Percentiles rank a stretch among this genome's conserved stretches.
Conservation (phyloP, 768 basidiomycete species). For the Coprinopsis cinerea region DNA sequence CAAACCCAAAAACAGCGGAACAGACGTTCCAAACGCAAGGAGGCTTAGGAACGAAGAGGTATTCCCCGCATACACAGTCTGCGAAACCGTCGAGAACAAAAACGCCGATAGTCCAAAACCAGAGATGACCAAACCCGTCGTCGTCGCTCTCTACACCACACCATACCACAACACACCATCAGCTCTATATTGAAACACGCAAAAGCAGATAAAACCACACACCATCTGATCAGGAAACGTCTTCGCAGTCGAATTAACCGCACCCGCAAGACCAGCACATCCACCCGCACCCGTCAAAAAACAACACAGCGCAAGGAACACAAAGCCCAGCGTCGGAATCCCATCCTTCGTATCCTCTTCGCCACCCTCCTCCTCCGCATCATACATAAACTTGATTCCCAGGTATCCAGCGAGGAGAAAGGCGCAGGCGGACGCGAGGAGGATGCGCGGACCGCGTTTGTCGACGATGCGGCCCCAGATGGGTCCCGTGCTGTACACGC, state of each 20-base stretch:
- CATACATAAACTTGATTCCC: slow-evolving; percentile 65
- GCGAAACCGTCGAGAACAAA: slow-evolving; percentile 75
- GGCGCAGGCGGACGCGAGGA: slow-evolving; percentile 52
- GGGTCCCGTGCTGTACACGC: slow-evolving; percentile 73
- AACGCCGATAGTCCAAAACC: slow-evolving; percentile 92
- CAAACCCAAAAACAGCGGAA: slow-evolving; percentile 76
- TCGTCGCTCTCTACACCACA: slow-evolving; percentile 61
- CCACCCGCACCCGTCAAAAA: slow-evolving; percentile 76
- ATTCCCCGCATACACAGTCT: slow-evolving; percentile 67
- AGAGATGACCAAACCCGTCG: slow-evolving; percentile 74
- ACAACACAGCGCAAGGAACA: slow-evolving; percentile 52
- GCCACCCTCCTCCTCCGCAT: slow-evolving; percentile 38
- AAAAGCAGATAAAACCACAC: slow-evolving; percentile 19
- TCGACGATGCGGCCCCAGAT: slow-evolving; percentile 80
- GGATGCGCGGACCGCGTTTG: slow-evolving; percentile 60
- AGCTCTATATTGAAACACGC: too few relatives aligned
- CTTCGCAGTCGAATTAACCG: slow-evolving; percentile 79
- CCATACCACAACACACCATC: too few relatives aligned
- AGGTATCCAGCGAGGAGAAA: slow-evolving; percentile 66
- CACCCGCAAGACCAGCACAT: slow-evolving; percentile 62
- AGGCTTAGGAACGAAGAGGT: slow-evolving; percentile 72
- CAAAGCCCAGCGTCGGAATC: slow-evolving; percentile 38
- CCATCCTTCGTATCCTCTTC: too few relatives aligned
- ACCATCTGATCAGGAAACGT: slow-evolving; percentile 71
- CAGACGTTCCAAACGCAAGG: slow-evolving; percentile 70